Percentiles rank a stretch among this genome's conserved stretches.
These are phyloP conservation scores for Earliella scabrosa DNA, from an alignment of 1,284 basidiomycete species.

Conservation along the genomic window DNA sequence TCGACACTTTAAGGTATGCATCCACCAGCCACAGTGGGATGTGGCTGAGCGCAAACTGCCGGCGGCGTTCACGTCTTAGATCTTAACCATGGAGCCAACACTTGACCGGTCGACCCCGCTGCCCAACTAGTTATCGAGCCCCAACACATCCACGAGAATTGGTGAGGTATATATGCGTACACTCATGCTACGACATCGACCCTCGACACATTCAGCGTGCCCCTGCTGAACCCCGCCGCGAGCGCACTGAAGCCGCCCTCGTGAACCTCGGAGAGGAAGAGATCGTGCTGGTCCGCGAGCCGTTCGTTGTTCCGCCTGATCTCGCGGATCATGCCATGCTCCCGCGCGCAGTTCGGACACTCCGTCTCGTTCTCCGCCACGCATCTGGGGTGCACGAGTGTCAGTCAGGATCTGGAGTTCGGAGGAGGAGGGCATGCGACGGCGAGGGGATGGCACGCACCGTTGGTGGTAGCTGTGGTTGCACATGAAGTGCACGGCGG, in stretches of 20 bases:
- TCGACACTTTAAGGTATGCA: too few relatives aligned
- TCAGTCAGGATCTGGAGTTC: not conserved
- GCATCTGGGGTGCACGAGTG: slow-evolving; percentile 54
- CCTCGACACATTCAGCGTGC: slow-evolving; percentile 57
- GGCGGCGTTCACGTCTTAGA: too few relatives aligned
- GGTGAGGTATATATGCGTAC: too few relatives aligned
- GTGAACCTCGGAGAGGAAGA: slow-evolving; percentile 87
- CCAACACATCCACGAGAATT: too few relatives aligned
- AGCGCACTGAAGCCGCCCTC: slow-evolving; percentile 86
- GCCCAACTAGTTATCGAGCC: too few relatives aligned
- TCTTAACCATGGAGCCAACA: too few relatives aligned
- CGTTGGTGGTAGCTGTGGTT: slow-evolving; percentile 96
- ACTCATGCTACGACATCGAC: slow-evolving; percentile 29
- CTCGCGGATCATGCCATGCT: slow-evolving; percentile 89
- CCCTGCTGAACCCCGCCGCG: slow-evolving; percentile 80
- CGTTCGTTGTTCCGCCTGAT: slow-evolving; percentile 84
- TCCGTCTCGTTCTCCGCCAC: slow-evolving; percentile 85
- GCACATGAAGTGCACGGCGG: slow-evolving; percentile 97
- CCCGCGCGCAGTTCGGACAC: slow-evolving; percentile 86
- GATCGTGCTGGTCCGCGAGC: slow-evolving; percentile 83
- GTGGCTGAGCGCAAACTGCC: too few relatives aligned
- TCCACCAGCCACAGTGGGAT: too few relatives aligned
- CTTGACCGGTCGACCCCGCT: too few relatives aligned
- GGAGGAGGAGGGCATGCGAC: not conserved
- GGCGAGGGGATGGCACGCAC: slow-evolving; percentile 42